Base-by-base conservation (phyloP, 805 yeast genomes). In the Danielia oregonensis region DNA sequence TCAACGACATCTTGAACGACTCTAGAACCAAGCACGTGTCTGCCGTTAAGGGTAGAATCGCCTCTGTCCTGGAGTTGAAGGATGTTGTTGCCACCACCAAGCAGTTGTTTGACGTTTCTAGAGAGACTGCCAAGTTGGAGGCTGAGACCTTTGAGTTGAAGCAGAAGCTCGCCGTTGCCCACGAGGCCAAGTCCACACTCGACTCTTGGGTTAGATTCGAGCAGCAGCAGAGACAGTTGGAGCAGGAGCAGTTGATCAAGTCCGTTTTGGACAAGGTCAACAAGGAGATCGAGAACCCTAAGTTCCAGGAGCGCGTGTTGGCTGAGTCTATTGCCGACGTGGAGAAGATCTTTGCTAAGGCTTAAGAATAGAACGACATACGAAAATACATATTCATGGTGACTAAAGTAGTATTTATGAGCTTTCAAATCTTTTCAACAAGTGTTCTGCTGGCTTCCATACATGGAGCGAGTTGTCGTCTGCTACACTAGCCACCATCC, bases 161-260 rank as follows among this genome's bases (percentile, higher is more conserved):
- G 74, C 98, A 93, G 76, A 68, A 81, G 61, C 88, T 86, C 49
- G 88, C 81, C 45, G 77, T 88, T 50, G 91, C 95, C 39, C 54
- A 72, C 44, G 96, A 88, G 75, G 97, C 97, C 58, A 88, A 85
- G 74, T 71, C 93, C 39, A 95, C 91, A 42, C 79, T 93, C 61
- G 98, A 93, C 71, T 87, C 97, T 11, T 93, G 98, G 98, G 97
- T 89, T 55, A 86, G 97, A 79, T 86, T 85, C 69, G 98, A 93
- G 76, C 83, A 86, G 51, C 88, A 87, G 63, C 93, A 89, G 51
- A 91, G 97, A 74, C 95, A 87, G 74, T 70, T 79, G 60, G 95
- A 93, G 76, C 98, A 93, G 76, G 77, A 81, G 68, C 96, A 86
- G 68, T 80, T 93, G 56, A 79, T 94, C 51, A 70, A 84, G 59